Base-by-base conservation (phyloP, 2,329 filamentous ascomycete species). In the Aspergillus novofumigatus region DNA sequence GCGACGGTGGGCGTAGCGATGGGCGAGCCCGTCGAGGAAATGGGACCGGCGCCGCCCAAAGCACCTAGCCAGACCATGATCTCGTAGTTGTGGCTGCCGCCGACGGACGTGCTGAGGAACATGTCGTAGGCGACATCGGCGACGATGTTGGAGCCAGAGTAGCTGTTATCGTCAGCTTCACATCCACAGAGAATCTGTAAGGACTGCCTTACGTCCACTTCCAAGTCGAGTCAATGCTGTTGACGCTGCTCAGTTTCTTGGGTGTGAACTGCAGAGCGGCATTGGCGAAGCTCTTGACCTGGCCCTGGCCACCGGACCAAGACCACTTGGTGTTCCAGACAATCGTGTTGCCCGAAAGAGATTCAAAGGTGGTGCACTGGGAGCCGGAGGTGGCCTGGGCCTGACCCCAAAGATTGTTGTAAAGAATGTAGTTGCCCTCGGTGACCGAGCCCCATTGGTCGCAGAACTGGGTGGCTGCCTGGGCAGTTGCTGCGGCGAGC, bases 61-160 rank as follows among this genome's bases (percentile, higher is more conserved):
- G 81, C 82, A 3, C 76, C 80, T 49, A 86, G 75, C 85, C 86
- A 88, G 62, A 88, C 79, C 85, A 88, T 88, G 64, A 88, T 76
- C 71, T 88, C 86, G 66, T 83, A 86, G 63, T 83, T 75, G n/a
- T 77, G 67, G 49, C 62, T 67, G 45, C 75, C 77, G 29, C 72
- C 71, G 1, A 81, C 76, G 20, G 75, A 75, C 45, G 80, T 76
- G 28, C 70, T 66, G 7, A 83, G 84, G 73, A 87, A 87, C 52
- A 87, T 70, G 67, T 87, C 84, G 65, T 85, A 87, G 14, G 83
- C 77, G 17, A 88, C 84, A 65, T 87, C 79, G 53, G 83, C 82
- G 35, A 83, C 73, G 51, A 86, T 68, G 54, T 73, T 60, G 52
- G 69, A 74, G 58, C 78, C 80, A 29, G 75, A 76, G 72, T 86